Evolutionary conservation across 768 basidiomycete genomes (phyloP), one percentile per base, ranked within the genome.

Genomic region (Tubosaeta sp.): DNA sequence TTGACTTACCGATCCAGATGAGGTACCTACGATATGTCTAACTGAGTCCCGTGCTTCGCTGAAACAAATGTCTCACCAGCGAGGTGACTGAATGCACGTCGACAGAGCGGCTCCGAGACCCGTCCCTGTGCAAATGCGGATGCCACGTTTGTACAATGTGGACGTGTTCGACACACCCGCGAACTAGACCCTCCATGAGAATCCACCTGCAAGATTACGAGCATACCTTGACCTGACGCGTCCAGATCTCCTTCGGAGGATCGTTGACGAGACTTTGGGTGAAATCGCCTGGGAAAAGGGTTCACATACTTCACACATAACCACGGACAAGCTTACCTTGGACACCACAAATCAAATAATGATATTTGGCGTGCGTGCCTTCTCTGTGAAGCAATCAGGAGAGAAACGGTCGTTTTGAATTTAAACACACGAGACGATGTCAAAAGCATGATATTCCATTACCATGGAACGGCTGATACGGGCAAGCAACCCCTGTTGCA

Each of bases 381-480:
- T 88, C 87, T 17, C 88, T 88, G 61, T 27, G 16, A 47, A 9
- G 43, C 48, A 41, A 42, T 59, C 46, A 52, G 55, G 62, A 38
- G 45, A 14, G 41, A 44, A 33, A 52, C 49, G 17, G 25, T 19
- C 14, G 29, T 25, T 46, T 13, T 11, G 37, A 8, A 48, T 33
- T 14, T 29, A 10, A 25, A 65, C 83, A 22, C 67, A 87, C 84
- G 85, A 86, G 53, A 90, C 78, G 54, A 85, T 83, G 48, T 87
- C 88, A 54, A 90, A 91, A 31, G 86, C 85, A 65, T 90, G 88
- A 66, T 89, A 90, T 66, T 91, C 88, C 84, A 82, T 81, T 56
- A 89, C 76, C 31, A 84, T 76, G 17, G 80, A 80, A 33, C 86
- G 84, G 55, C 85, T 85, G 71, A 90, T 78, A 50, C 88, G 80